Percentiles rank a stretch among this genome's conserved stretches.
Evolutionary conservation across 2,329 filamentous ascomycete species (phyloP).

Genomic region (Calonectria pseudoreteaudii): DNA sequence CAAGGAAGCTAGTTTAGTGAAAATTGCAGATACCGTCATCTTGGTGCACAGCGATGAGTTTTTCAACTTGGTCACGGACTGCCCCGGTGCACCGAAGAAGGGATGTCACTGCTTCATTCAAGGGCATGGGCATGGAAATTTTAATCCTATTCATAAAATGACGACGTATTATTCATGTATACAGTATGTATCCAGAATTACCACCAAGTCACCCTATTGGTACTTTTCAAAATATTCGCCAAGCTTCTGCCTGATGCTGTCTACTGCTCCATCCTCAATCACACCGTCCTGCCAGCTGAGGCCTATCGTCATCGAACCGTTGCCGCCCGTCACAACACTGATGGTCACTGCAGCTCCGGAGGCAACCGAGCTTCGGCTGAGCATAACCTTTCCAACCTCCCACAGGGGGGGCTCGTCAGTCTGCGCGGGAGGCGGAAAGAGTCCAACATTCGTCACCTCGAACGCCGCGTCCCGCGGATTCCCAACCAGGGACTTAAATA

Average conservation of each 20-base stretch:
- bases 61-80: not conserved
- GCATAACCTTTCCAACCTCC: constrained; percentile 53
- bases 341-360: constrained; percentile 51
- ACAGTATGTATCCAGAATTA: not conserved
- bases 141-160: not conserved
- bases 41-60: not conserved
- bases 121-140: not conserved
- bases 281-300: constrained; percentile 55
- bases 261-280: not conserved
- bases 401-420: constrained; percentile 29
- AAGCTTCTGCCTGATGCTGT: not conserved
- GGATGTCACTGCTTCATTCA: too few species aligned
- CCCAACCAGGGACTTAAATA: constrained; percentile 52
- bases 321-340: constrained; percentile 55
- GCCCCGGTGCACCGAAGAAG: too few species aligned
- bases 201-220: not conserved
- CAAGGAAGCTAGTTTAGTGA: not conserved
- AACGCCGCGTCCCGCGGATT: constrained; percentile 51
- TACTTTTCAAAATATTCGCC: not conserved
- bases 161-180: not conserved
- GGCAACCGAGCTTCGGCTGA: constrained; percentile 51
- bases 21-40: not conserved
- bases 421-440: constrained; percentile 37
- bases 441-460: constrained; percentile 60
- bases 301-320: constrained; percentile 54